These are phyloP conservation scores for Globisporangium middletonii DNA, from an alignment of 352 stramenopile genomes.

Conservation along the genomic window DNA sequence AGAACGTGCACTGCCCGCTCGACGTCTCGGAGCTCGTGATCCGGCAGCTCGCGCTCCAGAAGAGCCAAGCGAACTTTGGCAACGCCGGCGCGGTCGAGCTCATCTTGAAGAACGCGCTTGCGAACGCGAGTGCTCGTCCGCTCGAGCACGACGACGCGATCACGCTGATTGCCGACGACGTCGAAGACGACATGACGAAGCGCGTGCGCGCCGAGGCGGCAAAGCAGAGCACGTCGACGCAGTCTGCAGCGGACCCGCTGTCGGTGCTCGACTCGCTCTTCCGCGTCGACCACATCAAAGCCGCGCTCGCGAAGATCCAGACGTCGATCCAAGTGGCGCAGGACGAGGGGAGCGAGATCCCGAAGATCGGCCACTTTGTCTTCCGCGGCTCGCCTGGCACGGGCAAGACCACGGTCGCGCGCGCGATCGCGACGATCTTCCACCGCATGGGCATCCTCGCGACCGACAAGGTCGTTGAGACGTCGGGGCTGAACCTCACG, in stretches of 20 bases:
- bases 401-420: constrained; percentile 88
- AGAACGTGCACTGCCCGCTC: constrained; percentile 41
- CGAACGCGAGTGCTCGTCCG: constrained; percentile 44
- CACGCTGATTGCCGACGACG: constrained; percentile 39
- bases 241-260: constrained; percentile 29
- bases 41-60: constrained; percentile 58
- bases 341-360: constrained; percentile 48
- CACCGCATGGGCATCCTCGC: constrained; percentile 89
- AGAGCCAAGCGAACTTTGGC: constrained; percentile 81
- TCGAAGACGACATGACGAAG: constrained; percentile 37
- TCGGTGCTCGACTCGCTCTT: constrained; percentile 42
- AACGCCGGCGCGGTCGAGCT: constrained; percentile 87
- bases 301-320: constrained; percentile 41
- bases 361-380: constrained; percentile 73
- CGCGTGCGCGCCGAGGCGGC: constrained; percentile 8
- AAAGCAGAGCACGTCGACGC: not conserved
- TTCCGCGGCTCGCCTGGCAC: constrained; percentile 88
- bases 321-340: constrained; percentile 63
- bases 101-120: constrained; percentile 71
- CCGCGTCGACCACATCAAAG: constrained; percentile 54
- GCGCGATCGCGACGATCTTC: constrained; percentile 91
- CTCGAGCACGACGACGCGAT: constrained; percentile 34
- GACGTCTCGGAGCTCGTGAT: constrained; percentile 49
- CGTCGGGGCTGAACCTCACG: constrained; percentile 82
- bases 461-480: constrained; percentile 90